Evolutionary conservation across 352 stramenopile species (phyloP).

Genomic region (Globisporangium nunn): DNA sequence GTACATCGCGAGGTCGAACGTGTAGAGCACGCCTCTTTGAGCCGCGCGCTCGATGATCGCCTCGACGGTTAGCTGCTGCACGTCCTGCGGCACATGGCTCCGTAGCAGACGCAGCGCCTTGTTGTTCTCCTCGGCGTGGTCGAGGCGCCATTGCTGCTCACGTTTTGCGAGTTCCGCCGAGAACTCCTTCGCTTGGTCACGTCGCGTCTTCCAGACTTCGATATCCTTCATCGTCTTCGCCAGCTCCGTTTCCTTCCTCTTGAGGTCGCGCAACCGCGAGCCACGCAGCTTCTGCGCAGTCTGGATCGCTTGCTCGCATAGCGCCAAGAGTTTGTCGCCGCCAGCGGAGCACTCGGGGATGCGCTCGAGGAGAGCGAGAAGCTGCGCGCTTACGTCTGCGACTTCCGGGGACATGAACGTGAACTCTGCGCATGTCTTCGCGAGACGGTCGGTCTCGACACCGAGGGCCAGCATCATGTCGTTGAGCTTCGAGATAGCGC

Average conservation of each 20-base stretch:
- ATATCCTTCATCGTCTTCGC: constrained; percentile 46
- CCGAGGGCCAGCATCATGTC: constrained; percentile 38
- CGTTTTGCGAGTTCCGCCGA: constrained; percentile 38
- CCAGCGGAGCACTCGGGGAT: constrained; percentile 37
- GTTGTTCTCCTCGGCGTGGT: constrained; percentile 31
- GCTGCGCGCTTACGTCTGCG: constrained; percentile 13
- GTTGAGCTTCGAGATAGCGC: constrained; percentile 36
- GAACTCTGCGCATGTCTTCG: constrained; percentile 21
- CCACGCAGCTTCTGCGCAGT: constrained; percentile 36
- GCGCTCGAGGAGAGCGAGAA: constrained; percentile 20
- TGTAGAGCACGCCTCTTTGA: constrained; percentile 36
- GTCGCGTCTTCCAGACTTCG: constrained; percentile 57
- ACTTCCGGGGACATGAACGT: constrained; percentile 24
- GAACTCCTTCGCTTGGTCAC: constrained; percentile 54
- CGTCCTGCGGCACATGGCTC: constrained; percentile 40
- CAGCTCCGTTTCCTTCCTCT: constrained; percentile 46
- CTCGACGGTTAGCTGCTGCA: constrained; percentile 54
- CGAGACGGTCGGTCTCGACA: constrained; percentile 39
- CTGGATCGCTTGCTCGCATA: constrained; percentile 41
- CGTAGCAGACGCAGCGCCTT: constrained; percentile 35
- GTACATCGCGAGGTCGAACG: constrained; percentile 67
- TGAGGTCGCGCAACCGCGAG: constrained; percentile 42
- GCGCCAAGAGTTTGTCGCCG: constrained; percentile 24
- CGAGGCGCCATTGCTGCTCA: constrained; percentile 37
- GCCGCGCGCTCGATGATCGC: constrained; percentile 34